Evolutionary conservation across 2,329 filamentous ascomycete genomes (phyloP), one percentile per base, ranked within the genome.

Genomic region (Alternaria sp.): DNA sequence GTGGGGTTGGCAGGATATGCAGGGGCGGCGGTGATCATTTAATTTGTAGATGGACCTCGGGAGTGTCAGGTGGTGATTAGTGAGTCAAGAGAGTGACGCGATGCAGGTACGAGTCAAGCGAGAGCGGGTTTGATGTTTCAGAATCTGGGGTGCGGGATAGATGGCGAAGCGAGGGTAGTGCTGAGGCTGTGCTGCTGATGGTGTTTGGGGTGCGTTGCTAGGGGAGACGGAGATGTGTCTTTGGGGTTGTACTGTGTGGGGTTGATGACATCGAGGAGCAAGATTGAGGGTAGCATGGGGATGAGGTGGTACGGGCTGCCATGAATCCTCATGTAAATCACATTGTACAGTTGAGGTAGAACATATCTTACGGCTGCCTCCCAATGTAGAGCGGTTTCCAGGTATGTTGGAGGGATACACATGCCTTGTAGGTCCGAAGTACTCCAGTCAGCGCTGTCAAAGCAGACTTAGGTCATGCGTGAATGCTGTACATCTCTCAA

Each of bases 71-170:
- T 55, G n/a, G 53, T 14, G 33, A 53, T 8, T 10, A 20, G 18
- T 53, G 49, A 37, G 30, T 53, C 49, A 21, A 53, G 30, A 1
- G 15, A 14, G 25, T 3, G 37, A 26, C 37, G 23, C 26, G 45
- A 37, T 50, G 55, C 56, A 50, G 46, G 45, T 51, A 45, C 47
- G 56, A 51, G 56, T 47, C 56, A 37, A 58, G 56, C 30, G 26
- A 58, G 54, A 28, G 26, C 26, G 26, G 26, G 26, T 28, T 1
- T 1, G 11, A 15, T 44, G 56, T 58, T 58, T 58, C 45, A 51
- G 56, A 51, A 25, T 50, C 15, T 20, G 9, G 20, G 41, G 21
- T 41, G 37, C 25, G 50, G 50, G 50, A 55, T 46, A 2, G 26
- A 18, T 25, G 21, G 50, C 21, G 41, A 50, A 53, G 49, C 49